These are phyloP conservation scores for Coprinopsis marcescibilis DNA, from an alignment of 768 basidiomycete species.

Conservation along the genomic window DNA sequence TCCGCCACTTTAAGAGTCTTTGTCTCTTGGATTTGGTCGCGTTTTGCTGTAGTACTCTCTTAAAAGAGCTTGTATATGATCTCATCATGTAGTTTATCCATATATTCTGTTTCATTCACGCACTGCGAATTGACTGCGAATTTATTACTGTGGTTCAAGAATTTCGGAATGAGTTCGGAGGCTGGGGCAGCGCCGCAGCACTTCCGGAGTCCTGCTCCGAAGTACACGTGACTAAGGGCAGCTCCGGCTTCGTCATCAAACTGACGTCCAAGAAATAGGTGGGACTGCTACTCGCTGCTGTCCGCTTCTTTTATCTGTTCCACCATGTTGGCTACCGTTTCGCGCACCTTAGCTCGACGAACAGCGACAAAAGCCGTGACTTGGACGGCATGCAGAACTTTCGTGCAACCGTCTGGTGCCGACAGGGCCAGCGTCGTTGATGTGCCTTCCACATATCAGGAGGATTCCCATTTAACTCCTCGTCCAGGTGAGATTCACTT, in stretches of 20 bases:
- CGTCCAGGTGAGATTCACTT: slow-evolving; percentile 47
- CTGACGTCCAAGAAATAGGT: not conserved
- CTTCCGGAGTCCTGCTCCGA: no score
- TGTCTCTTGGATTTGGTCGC: no score
- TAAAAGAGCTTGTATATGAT: not conserved
- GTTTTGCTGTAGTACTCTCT: not conserved
- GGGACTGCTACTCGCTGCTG: not conserved
- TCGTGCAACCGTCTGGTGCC: slow-evolving; percentile 78
- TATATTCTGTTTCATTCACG: not conserved
- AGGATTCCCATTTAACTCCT: slow-evolving; percentile 65
- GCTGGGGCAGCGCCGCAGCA: no score
- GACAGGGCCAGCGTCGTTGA: slow-evolving; percentile 82
- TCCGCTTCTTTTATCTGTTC: slow-evolving; percentile 9
- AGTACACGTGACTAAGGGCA: no score
- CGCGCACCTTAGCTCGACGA: slow-evolving; percentile 33
- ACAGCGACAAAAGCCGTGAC: slow-evolving; percentile 25
- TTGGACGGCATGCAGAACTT: slow-evolving; percentile 41
- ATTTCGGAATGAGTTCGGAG: no score
- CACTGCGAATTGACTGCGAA: not conserved
- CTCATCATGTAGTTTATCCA: not conserved
- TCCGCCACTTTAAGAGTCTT: slow-evolving; percentile 39
- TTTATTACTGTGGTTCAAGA: no score
- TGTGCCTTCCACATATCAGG: slow-evolving; percentile 67
- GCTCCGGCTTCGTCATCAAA: no score
- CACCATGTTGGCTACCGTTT: slow-evolving; percentile 55